phyloP scores from a whole-genome alignment of 345 rosid species.

The Lumnitzera littorea region DNA sequence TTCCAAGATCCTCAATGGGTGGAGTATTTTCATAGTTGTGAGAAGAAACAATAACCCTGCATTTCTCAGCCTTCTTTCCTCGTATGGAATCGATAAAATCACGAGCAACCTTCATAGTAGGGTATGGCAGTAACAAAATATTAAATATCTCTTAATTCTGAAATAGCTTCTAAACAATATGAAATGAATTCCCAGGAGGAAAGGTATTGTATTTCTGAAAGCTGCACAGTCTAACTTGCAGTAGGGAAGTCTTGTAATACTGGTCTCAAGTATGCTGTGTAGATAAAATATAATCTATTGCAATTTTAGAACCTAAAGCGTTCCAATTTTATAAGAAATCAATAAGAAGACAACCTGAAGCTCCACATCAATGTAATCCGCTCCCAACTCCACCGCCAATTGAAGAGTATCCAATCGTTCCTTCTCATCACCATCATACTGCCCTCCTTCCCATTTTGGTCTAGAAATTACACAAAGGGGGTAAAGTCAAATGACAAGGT shows the following conservation, averaged over 20 bases:
- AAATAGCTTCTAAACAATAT: no score
- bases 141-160: no score
- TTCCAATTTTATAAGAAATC: background rate
- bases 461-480: conserved; percentile 22
- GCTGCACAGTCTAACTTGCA: no score
- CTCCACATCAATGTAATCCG: conserved; percentile 90
- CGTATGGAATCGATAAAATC: conserved; percentile 17
- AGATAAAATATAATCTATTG: no score
- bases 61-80: background rate
- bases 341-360: conserved; percentile 56
- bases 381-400: conserved; percentile 87
- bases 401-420: conserved; percentile 53
- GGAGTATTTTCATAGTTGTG: conserved; percentile 87
- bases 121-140: background rate
- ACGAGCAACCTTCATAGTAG: conserved; percentile 11
- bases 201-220: no score
- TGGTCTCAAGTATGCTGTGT: no score
- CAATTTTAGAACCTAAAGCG: no score
- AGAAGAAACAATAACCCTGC: conserved; percentile 60
- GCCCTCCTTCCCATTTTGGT: conserved; percentile 96
- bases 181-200: no score
- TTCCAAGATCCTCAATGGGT: conserved; percentile 66
- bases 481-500: background rate
- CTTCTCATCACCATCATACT: conserved; percentile 77
- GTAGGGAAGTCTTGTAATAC: no score